Evolutionary conservation across 2,329 filamentous ascomycete species (phyloP), one percentile per base, ranked within the genome.

Genomic region (Calonectria hawksworthii): DNA sequence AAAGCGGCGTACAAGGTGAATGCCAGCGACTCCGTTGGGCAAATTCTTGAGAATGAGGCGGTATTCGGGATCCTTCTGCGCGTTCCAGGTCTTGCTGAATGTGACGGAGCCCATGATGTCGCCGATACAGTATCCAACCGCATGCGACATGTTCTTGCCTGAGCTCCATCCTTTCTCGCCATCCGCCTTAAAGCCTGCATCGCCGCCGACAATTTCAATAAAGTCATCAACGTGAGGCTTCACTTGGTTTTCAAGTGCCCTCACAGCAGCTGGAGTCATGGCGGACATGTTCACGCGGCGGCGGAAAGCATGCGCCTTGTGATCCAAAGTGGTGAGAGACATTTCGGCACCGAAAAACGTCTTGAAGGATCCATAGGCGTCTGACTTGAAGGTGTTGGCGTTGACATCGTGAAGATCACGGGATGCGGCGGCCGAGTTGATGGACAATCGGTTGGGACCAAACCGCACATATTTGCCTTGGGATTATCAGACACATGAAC

Each of bases 51-150:
- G 61, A 50, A 65, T 65, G 14, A 21, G 38, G 18, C 61, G 61
- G 7, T 65, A 65, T 16, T 65, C 61, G 5, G 61, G 61, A 16
- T 65, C 61, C 30, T 50, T 44, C 23, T 65, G 61, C 26, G 61
- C 61, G 18, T 65, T 65, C 61, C 61, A 65, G 11, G 61, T 65
- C 41, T 65, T 65, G 41, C 61, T 65, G 28, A 65, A 65, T 23
- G 61, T 65, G 41, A 65, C 61, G 6, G 61, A 65, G 36, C 61
- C 61, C 61, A 65, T 65, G 16, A 65, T 65, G 8, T 65, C 61
- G 18, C 61, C 61, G 23, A 65, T 65, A 41, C 61, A 65, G 21
- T 65, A 65, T 2, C 26, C 61, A 34, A 65, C 30, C 38, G 61
- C 61, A 18, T 65, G 38, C 2, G 61, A 32, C 61, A 65, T 65